These are phyloP conservation scores for Nyctanthes arbortristis DNA, from an alignment of 257 asterid genomes.

Conservation along the genomic window DNA sequence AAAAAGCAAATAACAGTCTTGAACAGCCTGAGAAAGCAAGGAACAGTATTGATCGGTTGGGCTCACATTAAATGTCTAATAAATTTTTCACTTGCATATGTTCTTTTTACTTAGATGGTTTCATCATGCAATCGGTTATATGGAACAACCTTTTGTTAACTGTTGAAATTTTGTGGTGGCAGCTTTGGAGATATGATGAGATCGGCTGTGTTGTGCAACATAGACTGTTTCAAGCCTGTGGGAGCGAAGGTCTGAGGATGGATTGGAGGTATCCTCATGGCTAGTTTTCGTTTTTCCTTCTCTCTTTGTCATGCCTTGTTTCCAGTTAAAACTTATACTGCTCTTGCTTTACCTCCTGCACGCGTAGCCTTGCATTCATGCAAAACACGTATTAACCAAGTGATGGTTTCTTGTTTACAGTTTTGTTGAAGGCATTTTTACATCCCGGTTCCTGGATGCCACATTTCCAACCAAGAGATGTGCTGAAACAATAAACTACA, in stretches of 20 bases:
- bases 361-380: neutral
- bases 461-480: neutral
- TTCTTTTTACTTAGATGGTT: slow-evolving; percentile 5
- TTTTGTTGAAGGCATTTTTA: neutral
- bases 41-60: slow-evolving; percentile 98
- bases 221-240: slow-evolving; percentile 90
- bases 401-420: neutral
- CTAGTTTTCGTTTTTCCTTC: slow-evolving; percentile 13
- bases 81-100: slow-evolving; percentile 25
- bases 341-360: neutral
- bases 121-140: slow-evolving; percentile 13
- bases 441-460: neutral
- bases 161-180: slow-evolving; percentile 49
- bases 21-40: slow-evolving; percentile 88
- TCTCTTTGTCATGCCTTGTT: neutral
- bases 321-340: neutral
- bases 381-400: neutral
- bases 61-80: slow-evolving; percentile 39
- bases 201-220: slow-evolving; percentile 94
- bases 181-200: slow-evolving; percentile 94
- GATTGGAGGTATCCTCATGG: slow-evolving; percentile 45
- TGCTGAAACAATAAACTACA: neutral
- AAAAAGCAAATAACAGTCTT: slow-evolving; percentile 47
- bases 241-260: slow-evolving; percentile 64
- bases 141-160: slow-evolving; percentile 34